These are phyloP conservation scores for Leccinum aurantiacum DNA, from an alignment of 768 basidiomycete genomes.

Conservation along the genomic window DNA sequence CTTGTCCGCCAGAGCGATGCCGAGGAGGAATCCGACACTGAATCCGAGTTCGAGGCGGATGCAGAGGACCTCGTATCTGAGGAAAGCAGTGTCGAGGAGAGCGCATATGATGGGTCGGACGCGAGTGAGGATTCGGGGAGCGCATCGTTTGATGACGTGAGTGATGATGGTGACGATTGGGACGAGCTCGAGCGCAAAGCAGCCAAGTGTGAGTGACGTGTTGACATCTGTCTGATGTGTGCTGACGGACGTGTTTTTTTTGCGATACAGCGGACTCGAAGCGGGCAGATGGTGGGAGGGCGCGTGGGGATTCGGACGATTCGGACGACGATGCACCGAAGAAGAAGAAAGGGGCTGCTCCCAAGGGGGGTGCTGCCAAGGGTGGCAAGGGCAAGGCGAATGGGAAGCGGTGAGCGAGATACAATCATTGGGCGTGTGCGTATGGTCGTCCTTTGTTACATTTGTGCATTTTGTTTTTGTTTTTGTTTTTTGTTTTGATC, in stretches of 20 bases:
- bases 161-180: slow-evolving; percentile 90
- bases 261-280: slow-evolving; percentile 47
- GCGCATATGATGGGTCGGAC: slow-evolving; percentile 53
- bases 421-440: neutral
- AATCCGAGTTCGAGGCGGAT: slow-evolving; percentile 64
- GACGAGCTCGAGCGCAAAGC: slow-evolving; percentile 93
- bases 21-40: slow-evolving; percentile 63
- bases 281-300: slow-evolving; percentile 40
- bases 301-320: slow-evolving; percentile 49
- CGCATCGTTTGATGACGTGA: slow-evolving; percentile 61
- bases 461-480: neutral
- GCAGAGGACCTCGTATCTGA: slow-evolving; percentile 42
- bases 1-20: slow-evolving; percentile 49
- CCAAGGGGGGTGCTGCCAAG: slow-evolving; percentile 24
- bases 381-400: slow-evolving; percentile 43
- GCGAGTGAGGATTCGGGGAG: slow-evolving; percentile 60
- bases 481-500: neutral
- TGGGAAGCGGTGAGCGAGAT: slow-evolving; percentile 33
- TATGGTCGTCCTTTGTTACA: neutral
- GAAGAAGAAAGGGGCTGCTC: slow-evolving; percentile 38
- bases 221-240: neutral
- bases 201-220: slow-evolving; percentile 63
- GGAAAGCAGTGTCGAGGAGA: slow-evolving; percentile 51
- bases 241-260: neutral
- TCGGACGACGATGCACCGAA: slow-evolving; percentile 51